Evolutionary conservation across 1,284 basidiomycete genomes (phyloP), one percentile per base, ranked within the genome.

Genomic region (Macrocystidia cucumis): DNA sequence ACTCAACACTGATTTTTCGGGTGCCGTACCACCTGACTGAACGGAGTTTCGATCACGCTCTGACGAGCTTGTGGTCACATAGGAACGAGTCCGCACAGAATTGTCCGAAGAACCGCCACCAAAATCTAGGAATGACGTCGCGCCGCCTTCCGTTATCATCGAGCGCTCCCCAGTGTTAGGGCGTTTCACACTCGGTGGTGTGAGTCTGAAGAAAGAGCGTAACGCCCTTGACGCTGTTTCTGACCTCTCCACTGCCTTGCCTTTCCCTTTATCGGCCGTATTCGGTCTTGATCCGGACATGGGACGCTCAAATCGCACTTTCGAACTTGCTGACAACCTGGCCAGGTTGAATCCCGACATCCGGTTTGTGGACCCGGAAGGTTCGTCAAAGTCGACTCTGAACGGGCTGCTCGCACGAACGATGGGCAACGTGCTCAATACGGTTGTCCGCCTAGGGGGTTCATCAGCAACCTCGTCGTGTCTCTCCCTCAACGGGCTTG

Each of bases 91-190:
- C 14, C 53, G 50, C 13, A 59, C 38, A 14, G 71, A 73, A 8
- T 51, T 58, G 24, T 60, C 62, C 2, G 72, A 70, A 3, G 74
- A 72, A n/a, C n/a, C n/a, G 19, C 57, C 50, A 6, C 56, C 59
- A 36, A 80, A 65, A 48, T 80, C 78, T 14, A 81, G 60, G 57
- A 80, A 81, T 0, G 78, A 80, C 29, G 62, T 56, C 20, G 56
- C 59, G 39, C 25, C 46, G 36, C 19, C 44, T 41, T 29, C 47
- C 38, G 14, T 26, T 21, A 37, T 29, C 32, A 37, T 8, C 5
- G 39, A 25, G 26, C 27, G 13, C 29, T 12, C 6, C 44, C 32
- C 21, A 13, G 29, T 21, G 25, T 31, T 22, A 12, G 42, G 38
- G 9, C n/a, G n/a, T n/a, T n/a, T n/a, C n/a, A 36, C 25, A 30